Evolutionary conservation across 2,329 filamentous ascomycete genomes (phyloP).

Genomic region (Trichoderma koningii): DNA sequence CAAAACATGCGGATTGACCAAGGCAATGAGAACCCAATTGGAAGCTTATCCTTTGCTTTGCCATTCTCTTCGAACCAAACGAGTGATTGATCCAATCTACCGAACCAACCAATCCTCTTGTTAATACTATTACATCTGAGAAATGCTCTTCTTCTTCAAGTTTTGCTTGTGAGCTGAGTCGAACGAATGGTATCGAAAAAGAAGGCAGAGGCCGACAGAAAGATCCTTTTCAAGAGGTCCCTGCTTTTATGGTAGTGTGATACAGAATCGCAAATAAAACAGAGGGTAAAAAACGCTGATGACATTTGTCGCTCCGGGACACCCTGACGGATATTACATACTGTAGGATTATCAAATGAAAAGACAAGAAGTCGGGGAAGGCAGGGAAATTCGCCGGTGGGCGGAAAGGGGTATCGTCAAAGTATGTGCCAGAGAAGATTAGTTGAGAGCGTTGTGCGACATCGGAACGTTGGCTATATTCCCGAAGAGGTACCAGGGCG

Average conservation of each 20-base stretch:
- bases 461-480: constrained; percentile 27
- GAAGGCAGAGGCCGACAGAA: constrained; percentile 1
- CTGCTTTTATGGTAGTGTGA: neutral
- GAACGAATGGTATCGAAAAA: constrained; percentile 19
- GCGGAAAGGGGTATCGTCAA: constrained; percentile 16
- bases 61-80: constrained; percentile 26
- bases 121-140: constrained; percentile 18
- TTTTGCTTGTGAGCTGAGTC: neutral
- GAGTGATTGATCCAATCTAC: constrained; percentile 20
- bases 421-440: constrained; percentile 16
- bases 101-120: neutral
- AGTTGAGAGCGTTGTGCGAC: neutral
- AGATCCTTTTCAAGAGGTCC: neutral
- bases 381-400: constrained; percentile 14
- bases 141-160: constrained; percentile 3
- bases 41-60: constrained; percentile 20
- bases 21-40: constrained; percentile 14
- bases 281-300: constrained; percentile 2
- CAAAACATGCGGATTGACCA: neutral
- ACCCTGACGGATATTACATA: constrained; percentile 8
- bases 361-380: constrained; percentile 18
- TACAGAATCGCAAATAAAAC: neutral
- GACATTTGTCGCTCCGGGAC: constrained; percentile 24
- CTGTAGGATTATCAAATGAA: constrained; percentile 9
- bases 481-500: constrained; percentile 33